These are phyloP conservation scores for Kodamaea alishanica DNA, from an alignment of 1,139 yeast species.

Conservation along the genomic window DNA sequence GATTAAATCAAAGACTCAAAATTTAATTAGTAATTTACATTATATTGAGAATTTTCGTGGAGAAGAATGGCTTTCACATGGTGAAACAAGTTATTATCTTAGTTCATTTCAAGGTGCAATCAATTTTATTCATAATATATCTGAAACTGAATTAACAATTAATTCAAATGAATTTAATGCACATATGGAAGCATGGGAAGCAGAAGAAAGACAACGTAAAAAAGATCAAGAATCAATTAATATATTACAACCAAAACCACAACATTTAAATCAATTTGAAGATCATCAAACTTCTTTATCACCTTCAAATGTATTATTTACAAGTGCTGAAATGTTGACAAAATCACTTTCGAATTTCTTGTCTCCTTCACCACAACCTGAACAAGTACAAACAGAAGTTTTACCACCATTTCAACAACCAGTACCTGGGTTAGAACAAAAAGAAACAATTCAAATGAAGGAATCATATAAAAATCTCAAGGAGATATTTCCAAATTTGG, in stretches of 20 bases:
- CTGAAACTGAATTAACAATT: slow-evolving; percentile 57
- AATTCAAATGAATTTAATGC: slow-evolving; percentile 52
- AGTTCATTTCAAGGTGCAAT: slow-evolving; percentile 87
- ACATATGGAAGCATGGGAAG: slow-evolving; percentile 49
- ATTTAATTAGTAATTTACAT: slow-evolving; percentile 70
- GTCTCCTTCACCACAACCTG: slow-evolving; percentile 36
- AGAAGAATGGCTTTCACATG: slow-evolving; percentile 63
- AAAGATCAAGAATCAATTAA: slow-evolving; percentile 8
- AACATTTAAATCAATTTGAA: slow-evolving; percentile 8
- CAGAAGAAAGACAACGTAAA: slow-evolving; percentile 28
- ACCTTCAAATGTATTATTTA: slow-evolving; percentile 49
- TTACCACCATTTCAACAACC: slow-evolving; percentile 8
- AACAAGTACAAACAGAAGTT: slow-evolving; percentile 7
- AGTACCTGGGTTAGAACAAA: slow-evolving; percentile 1
- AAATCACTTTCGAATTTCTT: slow-evolving; percentile 46
- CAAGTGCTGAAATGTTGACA: slow-evolving; percentile 52
- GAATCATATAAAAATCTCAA: slow-evolving; percentile 43
- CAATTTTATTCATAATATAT: slow-evolving; percentile 64
- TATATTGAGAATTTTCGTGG: slow-evolving; percentile 84
- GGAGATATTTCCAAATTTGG: slow-evolving; percentile 77
- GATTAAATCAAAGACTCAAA: slow-evolving; percentile 58
- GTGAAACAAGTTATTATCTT: slow-evolving; percentile 85
- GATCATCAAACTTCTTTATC: slow-evolving; percentile 27
- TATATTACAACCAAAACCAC: slow-evolving; percentile 9
- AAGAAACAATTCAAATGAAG: slow-evolving; percentile 13